These are phyloP conservation scores for Pyricularia sp. DNA, from an alignment of 2,329 filamentous ascomycete species.

Conservation along the genomic window DNA sequence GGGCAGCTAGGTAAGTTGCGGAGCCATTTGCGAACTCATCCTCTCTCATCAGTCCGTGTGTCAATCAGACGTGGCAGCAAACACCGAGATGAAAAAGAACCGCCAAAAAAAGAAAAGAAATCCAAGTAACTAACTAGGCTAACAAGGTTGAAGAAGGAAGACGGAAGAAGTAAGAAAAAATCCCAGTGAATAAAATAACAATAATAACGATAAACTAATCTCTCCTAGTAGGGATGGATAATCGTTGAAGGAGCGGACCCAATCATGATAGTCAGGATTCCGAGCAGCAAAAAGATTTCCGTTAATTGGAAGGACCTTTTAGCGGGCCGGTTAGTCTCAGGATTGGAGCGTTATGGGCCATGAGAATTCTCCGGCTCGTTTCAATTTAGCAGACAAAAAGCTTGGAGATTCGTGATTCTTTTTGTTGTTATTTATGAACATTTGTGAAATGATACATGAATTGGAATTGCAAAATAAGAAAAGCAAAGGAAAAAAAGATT, in stretches of 20 bases:
- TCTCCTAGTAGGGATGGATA: not conserved
- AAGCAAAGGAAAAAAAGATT: too few relatives aligned
- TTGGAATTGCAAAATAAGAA: not conserved
- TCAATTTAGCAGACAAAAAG: slow-evolving; percentile 8
- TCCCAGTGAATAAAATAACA: not conserved
- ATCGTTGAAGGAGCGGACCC: not conserved
- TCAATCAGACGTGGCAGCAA: not conserved
- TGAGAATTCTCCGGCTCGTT: slow-evolving; percentile 16
- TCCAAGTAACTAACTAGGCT: not conserved
- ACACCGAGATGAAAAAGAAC: not conserved
- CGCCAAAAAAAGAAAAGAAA: not conserved
- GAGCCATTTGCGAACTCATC: not conserved
- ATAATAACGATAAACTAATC: not conserved
- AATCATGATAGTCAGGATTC: not conserved
- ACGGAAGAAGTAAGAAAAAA: not conserved
- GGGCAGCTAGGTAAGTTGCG: not conserved
- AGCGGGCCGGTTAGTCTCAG: slow-evolving; percentile 9
- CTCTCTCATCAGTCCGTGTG: not conserved
- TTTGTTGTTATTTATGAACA: not conserved
- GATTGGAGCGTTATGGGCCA: slow-evolving; percentile 11
- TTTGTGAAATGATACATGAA: not conserved
- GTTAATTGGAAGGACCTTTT: slow-evolving; percentile 7
- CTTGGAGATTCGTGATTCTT: not conserved
- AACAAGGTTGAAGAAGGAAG: not conserved
- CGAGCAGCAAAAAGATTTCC: not conserved